Percentiles rank a stretch among this genome's conserved stretches.
These are phyloP conservation scores for Thalia dealbata DNA, from an alignment of 176 grass and related monocot species.

Conservation along the genomic window DNA sequence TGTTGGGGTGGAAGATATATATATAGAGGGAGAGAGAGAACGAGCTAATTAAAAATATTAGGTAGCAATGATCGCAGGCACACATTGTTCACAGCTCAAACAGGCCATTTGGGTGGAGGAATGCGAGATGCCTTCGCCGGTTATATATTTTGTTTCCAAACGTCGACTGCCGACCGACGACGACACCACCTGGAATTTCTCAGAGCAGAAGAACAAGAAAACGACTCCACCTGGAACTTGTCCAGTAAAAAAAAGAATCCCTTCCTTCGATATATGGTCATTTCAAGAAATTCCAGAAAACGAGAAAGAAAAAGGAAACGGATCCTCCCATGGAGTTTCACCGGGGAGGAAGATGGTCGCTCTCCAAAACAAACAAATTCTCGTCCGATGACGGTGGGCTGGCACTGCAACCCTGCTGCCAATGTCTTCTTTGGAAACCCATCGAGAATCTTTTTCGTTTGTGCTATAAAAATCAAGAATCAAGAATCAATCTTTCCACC, in stretches of 20 bases:
- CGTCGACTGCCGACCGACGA: constrained; percentile 18
- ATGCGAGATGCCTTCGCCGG: constrained; percentile 25
- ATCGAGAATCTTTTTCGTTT: no score
- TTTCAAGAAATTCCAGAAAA: not conserved
- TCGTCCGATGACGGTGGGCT: constrained; percentile 26
- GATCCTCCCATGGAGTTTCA: constrained; percentile 31
- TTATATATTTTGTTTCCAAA: constrained; percentile 29
- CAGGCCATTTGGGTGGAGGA: constrained; percentile 29
- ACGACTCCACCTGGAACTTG: constrained; percentile 16
- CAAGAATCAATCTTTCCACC: not conserved
- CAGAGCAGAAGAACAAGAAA: not conserved
- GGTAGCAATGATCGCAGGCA: not conserved
- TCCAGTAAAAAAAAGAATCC: no score
- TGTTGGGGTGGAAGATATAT: not conserved
- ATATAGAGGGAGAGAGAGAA: no score
- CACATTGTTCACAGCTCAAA: not conserved
- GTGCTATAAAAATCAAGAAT: no score
- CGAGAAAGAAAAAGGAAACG: not conserved
- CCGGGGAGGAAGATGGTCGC: constrained; percentile 32
- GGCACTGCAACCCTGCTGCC: constrained; percentile 25
- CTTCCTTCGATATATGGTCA: not conserved
- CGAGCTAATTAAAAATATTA: no score
- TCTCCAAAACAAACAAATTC: constrained; percentile 34
- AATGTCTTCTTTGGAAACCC: no score
- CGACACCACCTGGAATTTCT: constrained; percentile 19